Conservation (phyloP, 257 asterid genomes). For the Gentiana dahurica region DNA sequence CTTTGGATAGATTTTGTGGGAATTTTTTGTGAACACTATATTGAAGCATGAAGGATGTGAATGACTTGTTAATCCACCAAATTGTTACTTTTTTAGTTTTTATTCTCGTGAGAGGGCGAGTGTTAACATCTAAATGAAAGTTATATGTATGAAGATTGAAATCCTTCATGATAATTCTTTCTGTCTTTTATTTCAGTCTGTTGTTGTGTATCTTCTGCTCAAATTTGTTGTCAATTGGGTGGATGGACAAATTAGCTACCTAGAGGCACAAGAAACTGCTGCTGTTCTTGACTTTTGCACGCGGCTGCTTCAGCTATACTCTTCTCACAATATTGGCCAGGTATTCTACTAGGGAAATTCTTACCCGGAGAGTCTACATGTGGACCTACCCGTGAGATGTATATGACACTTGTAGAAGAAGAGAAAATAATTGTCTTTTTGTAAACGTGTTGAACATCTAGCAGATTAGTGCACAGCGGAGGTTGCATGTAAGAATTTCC, state of each 20-base stretch:
- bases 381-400: neutral
- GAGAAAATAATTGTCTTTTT: neutral
- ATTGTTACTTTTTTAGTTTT: too few species aligned
- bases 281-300: constrained; percentile 72
- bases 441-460: too few species aligned
- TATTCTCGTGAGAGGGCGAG: too few species aligned
- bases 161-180: constrained; percentile 10
- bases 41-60: too few species aligned
- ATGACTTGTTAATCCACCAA: too few species aligned
- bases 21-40: too few species aligned
- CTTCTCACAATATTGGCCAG: constrained; percentile 92
- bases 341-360: constrained; percentile 19
- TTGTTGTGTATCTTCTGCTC: constrained; percentile 82
- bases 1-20: too few species aligned
- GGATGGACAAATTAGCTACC: constrained; percentile 81
- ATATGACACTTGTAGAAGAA: neutral
- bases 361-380: neutral
- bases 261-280: constrained; percentile 92
- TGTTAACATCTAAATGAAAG: too few species aligned
- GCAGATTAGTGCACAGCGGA: too few species aligned
- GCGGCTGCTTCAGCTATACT: constrained; percentile 83
- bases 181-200: constrained; percentile 31
- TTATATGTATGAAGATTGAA: neutral
- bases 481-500: too few species aligned
- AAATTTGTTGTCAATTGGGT: constrained; percentile 93